phyloP scores from a whole-genome alignment of 306 rosid species.

The Gynostemma pentaphyllum region DNA sequence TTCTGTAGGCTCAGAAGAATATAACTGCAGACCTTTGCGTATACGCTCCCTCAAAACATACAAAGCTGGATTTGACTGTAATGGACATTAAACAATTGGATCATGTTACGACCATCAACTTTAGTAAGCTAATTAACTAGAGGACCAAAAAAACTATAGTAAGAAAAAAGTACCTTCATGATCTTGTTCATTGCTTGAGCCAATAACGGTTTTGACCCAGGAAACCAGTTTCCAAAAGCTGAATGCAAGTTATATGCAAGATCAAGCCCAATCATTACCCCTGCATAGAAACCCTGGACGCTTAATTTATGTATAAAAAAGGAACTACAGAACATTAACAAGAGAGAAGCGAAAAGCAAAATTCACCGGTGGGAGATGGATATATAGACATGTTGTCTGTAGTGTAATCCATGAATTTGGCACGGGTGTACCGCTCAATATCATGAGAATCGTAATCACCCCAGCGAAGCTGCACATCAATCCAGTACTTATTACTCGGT shows the following conservation, averaged over 20 bases:
- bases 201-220: slow-evolving; percentile 91
- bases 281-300: slow-evolving; percentile 26
- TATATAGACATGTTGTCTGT: slow-evolving; percentile 98
- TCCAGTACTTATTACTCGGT: slow-evolving; percentile 97
- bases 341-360: background rate
- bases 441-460: slow-evolving; percentile 99
- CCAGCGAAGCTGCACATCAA: slow-evolving; percentile 97
- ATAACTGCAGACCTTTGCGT: slow-evolving; percentile 93
- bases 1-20: slow-evolving; percentile 98
- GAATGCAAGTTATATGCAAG: slow-evolving; percentile 96
- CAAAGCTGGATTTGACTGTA: slow-evolving; percentile 98
- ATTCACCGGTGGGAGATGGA: slow-evolving; percentile 88
- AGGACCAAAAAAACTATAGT: background rate
- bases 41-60: slow-evolving; percentile 97
- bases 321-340: background rate
- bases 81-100: slow-evolving; percentile 18
- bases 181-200: slow-evolving; percentile 99
- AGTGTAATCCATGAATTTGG: slow-evolving; percentile 97
- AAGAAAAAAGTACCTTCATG: slow-evolving; percentile 58
- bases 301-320: background rate
- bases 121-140: background rate
- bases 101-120: background rate
- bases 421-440: slow-evolving; percentile 95
- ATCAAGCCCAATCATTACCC: slow-evolving; percentile 97
- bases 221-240: slow-evolving; percentile 99